These are phyloP conservation scores for Nitzschia sp. DNA, from an alignment of 108 stramenopile genomes.

Conservation along the genomic window DNA sequence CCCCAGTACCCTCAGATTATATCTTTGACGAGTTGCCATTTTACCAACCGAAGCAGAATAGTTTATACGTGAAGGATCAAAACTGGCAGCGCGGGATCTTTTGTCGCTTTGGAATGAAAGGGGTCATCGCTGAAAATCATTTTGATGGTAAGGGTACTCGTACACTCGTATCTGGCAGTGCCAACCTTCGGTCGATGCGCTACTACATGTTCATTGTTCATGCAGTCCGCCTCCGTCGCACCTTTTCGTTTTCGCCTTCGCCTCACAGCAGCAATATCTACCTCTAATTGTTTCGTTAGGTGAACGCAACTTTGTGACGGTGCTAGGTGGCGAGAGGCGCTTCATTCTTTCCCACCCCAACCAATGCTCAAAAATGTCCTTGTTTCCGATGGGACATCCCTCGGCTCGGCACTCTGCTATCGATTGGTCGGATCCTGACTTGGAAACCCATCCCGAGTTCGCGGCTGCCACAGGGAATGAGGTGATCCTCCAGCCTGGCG, in stretches of 20 bases:
- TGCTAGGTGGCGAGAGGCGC: conserved; percentile 77
- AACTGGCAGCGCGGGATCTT: conserved; percentile 57
- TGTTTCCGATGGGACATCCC: conserved; percentile 80
- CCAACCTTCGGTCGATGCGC: no score
- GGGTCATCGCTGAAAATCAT: conserved; percentile 85
- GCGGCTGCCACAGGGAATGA: conserved; percentile 53
- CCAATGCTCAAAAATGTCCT: conserved; percentile 74
- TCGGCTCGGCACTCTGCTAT: conserved; percentile 69
- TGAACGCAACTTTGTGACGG: conserved; percentile 78
- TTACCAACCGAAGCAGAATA: conserved; percentile 36
- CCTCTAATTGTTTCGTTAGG: conserved; percentile 39
- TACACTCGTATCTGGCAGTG: no score
- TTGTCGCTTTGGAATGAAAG: conserved; percentile 93
- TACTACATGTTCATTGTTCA: no score
- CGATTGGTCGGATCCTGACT: conserved; percentile 89
- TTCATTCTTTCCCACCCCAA: conserved; percentile 87
- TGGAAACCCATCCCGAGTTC: conserved; percentile 75
- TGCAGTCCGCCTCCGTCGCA: no score
- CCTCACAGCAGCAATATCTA: no score
- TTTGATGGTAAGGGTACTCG: conserved; percentile 86
- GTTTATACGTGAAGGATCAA: conserved; percentile 55
- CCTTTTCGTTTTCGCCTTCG: background rate
- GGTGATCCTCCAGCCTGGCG: conserved; percentile 88
- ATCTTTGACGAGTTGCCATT: conserved; percentile 58
- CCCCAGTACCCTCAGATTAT: conserved; percentile 10